Percentiles rank a stretch among this genome's conserved stretches.
phyloP scores from a whole-genome alignment of 1,139 yeast species.

The Pichia sp. region DNA sequence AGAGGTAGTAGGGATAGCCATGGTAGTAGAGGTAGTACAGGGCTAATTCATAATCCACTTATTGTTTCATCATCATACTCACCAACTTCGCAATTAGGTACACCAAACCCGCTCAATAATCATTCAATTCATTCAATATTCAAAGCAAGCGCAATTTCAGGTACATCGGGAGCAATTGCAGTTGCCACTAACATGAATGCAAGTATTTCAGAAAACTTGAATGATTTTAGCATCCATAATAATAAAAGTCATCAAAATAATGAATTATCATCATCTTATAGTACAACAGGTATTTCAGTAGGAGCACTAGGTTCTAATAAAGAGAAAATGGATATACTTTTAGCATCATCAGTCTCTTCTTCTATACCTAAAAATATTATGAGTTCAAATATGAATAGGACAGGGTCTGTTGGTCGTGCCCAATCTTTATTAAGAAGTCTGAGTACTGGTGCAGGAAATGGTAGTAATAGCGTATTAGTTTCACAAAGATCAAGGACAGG shows the following conservation, averaged over 20 bases:
- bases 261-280: neutral
- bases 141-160: conserved; percentile 19
- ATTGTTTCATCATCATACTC: conserved; percentile 19
- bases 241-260: neutral
- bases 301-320: neutral
- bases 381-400: neutral
- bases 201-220: conserved; percentile 1
- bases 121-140: conserved; percentile 20
- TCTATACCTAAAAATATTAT: neutral
- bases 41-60: conserved; percentile 6
- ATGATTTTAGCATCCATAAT: neutral
- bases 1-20: conserved; percentile 6
- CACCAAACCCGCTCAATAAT: conserved; percentile 1
- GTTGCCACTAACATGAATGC: neutral
- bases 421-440: conserved; percentile 9
- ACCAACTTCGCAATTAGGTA: conserved; percentile 13
- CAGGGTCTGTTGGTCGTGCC: conserved; percentile 8
- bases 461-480: neutral
- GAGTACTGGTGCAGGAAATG: conserved; percentile 5
- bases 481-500: conserved; percentile 10
- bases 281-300: neutral
- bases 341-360: neutral
- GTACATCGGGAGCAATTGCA: conserved; percentile 13
- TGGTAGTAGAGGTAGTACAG: conserved; percentile 8
- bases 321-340: neutral